Conservation (phyloP, 2,329 filamentous ascomycete genomes). For the Coleophoma eucalyptorum region DNA sequence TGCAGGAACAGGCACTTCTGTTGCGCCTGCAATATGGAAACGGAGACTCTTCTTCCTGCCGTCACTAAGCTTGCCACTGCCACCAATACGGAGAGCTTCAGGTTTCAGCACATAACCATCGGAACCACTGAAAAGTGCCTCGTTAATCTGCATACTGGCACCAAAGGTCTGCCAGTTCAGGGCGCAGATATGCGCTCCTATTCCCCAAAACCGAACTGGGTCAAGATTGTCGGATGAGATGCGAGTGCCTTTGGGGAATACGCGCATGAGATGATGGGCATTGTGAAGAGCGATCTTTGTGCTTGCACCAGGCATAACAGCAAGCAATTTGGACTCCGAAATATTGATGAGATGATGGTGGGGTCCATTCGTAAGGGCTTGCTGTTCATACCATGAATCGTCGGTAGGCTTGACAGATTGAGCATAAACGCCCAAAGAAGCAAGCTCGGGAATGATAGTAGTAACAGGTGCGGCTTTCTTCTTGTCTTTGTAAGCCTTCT, state of each 20-base stretch:
- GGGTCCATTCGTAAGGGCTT: conserved; percentile 41
- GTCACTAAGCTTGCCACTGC: conserved; percentile 43
- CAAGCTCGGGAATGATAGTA: conserved; percentile 60
- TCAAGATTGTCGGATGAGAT: conserved; percentile 63
- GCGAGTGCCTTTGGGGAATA: conserved; percentile 65
- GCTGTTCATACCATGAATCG: conserved; percentile 59
- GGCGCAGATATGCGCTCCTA: conserved; percentile 66
- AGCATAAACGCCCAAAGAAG: conserved; percentile 63
- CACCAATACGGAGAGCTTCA: conserved; percentile 51
- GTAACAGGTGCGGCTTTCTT: conserved; percentile 42
- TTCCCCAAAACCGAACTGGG: conserved; percentile 60
- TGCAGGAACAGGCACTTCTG: conserved; percentile 52
- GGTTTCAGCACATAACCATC: conserved; percentile 66
- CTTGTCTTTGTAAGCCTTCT: conserved; percentile 48
- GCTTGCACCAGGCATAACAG: conserved; percentile 43
- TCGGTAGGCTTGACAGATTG: conserved; percentile 66
- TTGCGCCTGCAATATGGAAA: conserved; percentile 59
- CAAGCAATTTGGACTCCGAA: conserved; percentile 55
- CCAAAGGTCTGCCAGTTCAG: conserved; percentile 69
- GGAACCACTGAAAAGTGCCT: conserved; percentile 62
- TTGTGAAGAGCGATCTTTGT: conserved; percentile 56
- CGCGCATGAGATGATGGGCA: conserved; percentile 63
- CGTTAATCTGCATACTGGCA: conserved; percentile 62
- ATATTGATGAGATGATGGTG: conserved; percentile 68
- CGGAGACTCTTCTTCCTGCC: conserved; percentile 44